phyloP scores from a whole-genome alignment of 2,329 filamentous ascomycete species.

The Diaporthe citrichinensis region DNA sequence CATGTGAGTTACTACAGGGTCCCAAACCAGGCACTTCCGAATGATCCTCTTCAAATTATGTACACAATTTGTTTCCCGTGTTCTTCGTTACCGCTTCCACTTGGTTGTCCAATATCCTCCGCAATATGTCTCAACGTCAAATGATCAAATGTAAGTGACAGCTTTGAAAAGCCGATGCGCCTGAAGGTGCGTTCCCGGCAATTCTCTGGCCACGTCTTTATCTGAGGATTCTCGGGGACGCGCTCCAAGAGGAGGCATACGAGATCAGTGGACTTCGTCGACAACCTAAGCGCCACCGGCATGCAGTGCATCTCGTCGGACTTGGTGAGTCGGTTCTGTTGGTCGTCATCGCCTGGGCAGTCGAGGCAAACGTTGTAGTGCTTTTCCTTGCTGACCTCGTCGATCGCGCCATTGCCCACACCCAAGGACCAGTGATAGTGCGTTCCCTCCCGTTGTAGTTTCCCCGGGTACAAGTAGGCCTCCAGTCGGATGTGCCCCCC shows the following conservation, averaged over 20 bases:
- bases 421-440: conserved; percentile 14
- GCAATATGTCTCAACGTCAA: background rate
- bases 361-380: conserved; percentile 23
- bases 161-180: background rate
- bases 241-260: conserved; percentile 20
- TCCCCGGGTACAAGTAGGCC: conserved; percentile 4
- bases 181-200: background rate
- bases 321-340: background rate
- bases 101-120: background rate
- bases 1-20: too few relatives aligned
- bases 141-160: background rate
- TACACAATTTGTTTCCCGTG: background rate
- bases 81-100: background rate
- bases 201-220: background rate
- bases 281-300: background rate
- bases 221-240: background rate
- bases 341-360: conserved; percentile 20
- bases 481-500: conserved; percentile 9
- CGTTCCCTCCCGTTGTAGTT: background rate
- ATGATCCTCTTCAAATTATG: background rate
- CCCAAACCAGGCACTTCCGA: background rate
- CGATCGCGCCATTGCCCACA: background rate
- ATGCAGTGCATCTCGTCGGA: conserved; percentile 6
- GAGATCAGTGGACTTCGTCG: background rate
- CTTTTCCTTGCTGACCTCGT: background rate